A percentile compares a stretch with the other conserved stretches of the same genome.
phyloP scores from a whole-genome alignment of 176 grass and related monocot species.

The Alopecurus myosuroides region DNA sequence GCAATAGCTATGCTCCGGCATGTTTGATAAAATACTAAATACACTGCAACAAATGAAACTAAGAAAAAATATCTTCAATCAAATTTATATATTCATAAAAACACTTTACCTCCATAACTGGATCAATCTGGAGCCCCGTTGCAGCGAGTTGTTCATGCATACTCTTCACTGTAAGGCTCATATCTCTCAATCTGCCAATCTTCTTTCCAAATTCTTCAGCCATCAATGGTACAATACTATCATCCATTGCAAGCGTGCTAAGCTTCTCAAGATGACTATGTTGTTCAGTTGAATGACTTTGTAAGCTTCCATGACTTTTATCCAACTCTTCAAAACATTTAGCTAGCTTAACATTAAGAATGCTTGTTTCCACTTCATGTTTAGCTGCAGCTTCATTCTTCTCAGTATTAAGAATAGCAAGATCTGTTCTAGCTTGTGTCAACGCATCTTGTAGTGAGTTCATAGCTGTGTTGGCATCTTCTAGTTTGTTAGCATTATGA shows the following conservation, averaged over 20 bases:
- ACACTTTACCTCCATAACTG: conserved; percentile 59
- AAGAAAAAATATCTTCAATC: not conserved
- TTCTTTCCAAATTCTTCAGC: conserved; percentile 74
- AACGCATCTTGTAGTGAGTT: conserved; percentile 69
- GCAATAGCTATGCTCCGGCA: not conserved
- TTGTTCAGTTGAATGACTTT: conserved; percentile 56
- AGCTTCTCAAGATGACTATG: conserved; percentile 66
- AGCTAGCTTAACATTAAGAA: conserved; percentile 57
- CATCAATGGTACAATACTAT: conserved; percentile 46
- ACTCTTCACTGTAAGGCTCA: conserved; percentile 61
- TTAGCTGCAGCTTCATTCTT: conserved; percentile 57
- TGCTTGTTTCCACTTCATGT: conserved; percentile 49
- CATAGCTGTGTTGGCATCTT: conserved; percentile 60
- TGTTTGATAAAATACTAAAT: conserved; percentile 12
- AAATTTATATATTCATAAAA: not conserved
- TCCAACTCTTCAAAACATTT: conserved; percentile 67
- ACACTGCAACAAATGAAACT: not conserved
- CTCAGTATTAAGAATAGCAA: conserved; percentile 46
- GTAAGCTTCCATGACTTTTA: conserved; percentile 49
- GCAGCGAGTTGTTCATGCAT: conserved; percentile 69
- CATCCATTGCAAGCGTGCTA: conserved; percentile 53
- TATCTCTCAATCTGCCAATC: conserved; percentile 53
- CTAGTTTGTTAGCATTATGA: conserved; percentile 51
- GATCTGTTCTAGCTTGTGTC: conserved; percentile 46
- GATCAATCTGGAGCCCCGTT: conserved; percentile 48